These are phyloP conservation scores for Cadophora malorum DNA, from an alignment of 2,329 filamentous ascomycete species.

Conservation along the genomic window DNA sequence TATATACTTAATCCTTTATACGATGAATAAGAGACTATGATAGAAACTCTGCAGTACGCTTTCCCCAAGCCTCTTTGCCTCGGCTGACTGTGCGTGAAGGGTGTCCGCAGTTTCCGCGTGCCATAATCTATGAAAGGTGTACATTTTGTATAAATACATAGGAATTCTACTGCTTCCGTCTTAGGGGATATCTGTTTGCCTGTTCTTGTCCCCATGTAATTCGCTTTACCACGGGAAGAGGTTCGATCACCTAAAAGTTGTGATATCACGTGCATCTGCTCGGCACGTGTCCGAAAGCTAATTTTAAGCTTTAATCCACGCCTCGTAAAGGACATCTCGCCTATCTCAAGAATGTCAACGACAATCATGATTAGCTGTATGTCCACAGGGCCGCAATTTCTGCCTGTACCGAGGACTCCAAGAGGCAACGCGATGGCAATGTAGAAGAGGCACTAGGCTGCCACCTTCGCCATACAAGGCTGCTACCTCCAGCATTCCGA, in stretches of 20 bases:
- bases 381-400: not conserved
- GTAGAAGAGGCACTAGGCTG: not conserved
- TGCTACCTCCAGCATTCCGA: not conserved
- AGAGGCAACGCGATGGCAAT: no score
- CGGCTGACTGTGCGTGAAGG: not conserved
- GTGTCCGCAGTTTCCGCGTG: no score
- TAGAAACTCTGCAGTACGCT: not conserved
- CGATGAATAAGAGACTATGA: slow-evolving; percentile 7
- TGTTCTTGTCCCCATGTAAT: not conserved
- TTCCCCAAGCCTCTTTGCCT: not conserved
- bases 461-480: not conserved
- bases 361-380: not conserved
- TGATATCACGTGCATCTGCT: not conserved
- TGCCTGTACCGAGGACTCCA: not conserved
- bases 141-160: no score
- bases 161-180: no score
- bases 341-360: not conserved
- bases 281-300: not conserved
- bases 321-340: not conserved
- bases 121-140: no score
- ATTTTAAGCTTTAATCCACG: slow-evolving; percentile 9
- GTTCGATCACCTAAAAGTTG: not conserved
- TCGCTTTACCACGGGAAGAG: not conserved
- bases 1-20: slow-evolving; percentile 15
- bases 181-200: no score